Evolutionary conservation across 1,284 basidiomycete species (phyloP).

Genomic region (Gymnopus androsaceus): DNA sequence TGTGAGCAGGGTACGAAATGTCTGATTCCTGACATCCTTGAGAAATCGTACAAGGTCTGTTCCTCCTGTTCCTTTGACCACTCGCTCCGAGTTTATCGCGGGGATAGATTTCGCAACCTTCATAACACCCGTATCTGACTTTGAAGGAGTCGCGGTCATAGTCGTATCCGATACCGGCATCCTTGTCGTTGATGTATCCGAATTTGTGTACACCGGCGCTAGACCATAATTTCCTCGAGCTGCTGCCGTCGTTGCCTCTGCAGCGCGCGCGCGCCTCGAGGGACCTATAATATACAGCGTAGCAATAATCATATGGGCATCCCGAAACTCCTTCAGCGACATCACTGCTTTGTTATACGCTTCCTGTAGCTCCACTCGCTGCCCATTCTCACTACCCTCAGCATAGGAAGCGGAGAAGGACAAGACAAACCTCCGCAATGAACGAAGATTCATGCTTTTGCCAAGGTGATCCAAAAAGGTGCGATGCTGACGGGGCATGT

Average conservation of each 20-base stretch:
- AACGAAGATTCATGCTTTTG: slow-evolving; percentile 59
- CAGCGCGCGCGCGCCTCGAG: slow-evolving; percentile 40
- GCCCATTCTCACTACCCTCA: slow-evolving; percentile 25
- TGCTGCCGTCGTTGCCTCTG: slow-evolving; percentile 7
- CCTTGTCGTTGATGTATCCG: no score
- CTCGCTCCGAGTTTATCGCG: slow-evolving; percentile 21
- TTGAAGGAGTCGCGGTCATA: not conserved
- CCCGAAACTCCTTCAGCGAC: slow-evolving; percentile 80
- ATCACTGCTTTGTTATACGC: slow-evolving; percentile 78
- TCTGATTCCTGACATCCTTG: slow-evolving; percentile 78
- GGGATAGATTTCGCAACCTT: no score
- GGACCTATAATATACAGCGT: slow-evolving; percentile 83
- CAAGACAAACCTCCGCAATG: slow-evolving; percentile 53
- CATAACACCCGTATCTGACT: no score
- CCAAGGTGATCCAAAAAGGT: slow-evolving; percentile 83
- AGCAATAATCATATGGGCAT: slow-evolving; percentile 87
- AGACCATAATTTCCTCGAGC: no score
- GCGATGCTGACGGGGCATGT: slow-evolving; percentile 92
- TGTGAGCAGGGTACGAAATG: slow-evolving; percentile 46
- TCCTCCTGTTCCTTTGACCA: slow-evolving; percentile 81
- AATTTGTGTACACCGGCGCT: no score
- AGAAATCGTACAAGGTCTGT: slow-evolving; percentile 82
- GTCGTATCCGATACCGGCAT: slow-evolving; percentile 13
- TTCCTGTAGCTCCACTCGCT: slow-evolving; percentile 41
- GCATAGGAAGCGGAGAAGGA: not conserved